Evolutionary conservation across 345 rosid genomes (phyloP).

Genomic region (Diplotaxis tenuifolia): DNA sequence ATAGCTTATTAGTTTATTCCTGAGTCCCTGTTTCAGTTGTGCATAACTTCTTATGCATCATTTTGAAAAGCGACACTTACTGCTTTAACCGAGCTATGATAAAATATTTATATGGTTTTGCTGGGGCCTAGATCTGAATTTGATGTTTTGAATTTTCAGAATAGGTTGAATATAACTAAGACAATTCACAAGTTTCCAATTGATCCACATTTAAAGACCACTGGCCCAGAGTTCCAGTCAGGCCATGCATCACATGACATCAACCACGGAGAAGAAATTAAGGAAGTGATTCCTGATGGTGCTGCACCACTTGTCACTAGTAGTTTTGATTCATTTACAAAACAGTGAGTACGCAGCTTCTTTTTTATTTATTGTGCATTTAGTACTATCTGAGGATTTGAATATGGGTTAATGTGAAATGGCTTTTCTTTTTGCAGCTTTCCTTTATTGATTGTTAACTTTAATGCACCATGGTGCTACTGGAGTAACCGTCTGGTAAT

Average conservation of each 20-base stretch:
- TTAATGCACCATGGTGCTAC: conserved; percentile 97
- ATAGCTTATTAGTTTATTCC: neutral
- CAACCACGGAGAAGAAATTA: conserved; percentile 83
- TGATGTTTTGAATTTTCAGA: conserved; percentile 53
- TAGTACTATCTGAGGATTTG: conserved; percentile 14
- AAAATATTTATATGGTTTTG: neutral
- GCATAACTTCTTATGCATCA: neutral
- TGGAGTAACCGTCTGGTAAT: conserved; percentile 97
- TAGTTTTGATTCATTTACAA: conserved; percentile 69
- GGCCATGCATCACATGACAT: conserved; percentile 52
- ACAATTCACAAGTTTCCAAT: conserved; percentile 89
- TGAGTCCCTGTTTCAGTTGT: neutral
- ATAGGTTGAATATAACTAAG: conserved; percentile 97
- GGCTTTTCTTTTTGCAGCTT: conserved; percentile 54
- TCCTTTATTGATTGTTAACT: conserved; percentile 88
- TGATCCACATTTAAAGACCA: conserved; percentile 68
- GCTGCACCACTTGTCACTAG: conserved; percentile 48
- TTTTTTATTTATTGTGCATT: neutral
- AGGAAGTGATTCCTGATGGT: conserved; percentile 66
- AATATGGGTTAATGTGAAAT: conserved; percentile 17
- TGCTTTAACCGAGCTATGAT: conserved; percentile 1
- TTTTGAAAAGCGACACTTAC: neutral
- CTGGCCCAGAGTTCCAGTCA: conserved; percentile 80
- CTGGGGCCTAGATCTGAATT: conserved; percentile 6
- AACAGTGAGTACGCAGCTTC: conserved; percentile 60